Base-by-base conservation (phyloP, 768 basidiomycete genomes). In the Collybia sp. region DNA sequence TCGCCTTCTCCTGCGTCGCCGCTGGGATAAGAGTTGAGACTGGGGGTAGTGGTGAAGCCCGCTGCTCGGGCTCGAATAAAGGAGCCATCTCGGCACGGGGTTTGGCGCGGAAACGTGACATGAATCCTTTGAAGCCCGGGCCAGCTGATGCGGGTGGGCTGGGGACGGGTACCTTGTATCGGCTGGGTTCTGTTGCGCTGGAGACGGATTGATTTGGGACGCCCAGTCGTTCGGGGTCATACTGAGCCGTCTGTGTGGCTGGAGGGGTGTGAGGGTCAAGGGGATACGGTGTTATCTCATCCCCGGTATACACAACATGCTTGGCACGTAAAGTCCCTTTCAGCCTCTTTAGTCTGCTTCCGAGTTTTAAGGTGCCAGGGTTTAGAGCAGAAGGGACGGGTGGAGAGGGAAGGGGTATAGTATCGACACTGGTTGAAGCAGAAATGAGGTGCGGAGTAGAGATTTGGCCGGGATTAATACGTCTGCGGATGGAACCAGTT, bases 61-160 rank as follows among this genome's bases (percentile, higher is more conserved):
- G 55, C n/a, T 49, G 54, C 32, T 67, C 66, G 31, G 60, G 51
- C 12, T 63, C 55, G 32, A 58, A 46, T 1, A 64, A 55, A 18
- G 59, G 49, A 50, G 72, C 72, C 10, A 59, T 57, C 39, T 65
- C 55, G 17, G 70, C 59, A 44, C 69, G 70, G 49, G 73, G 75
- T 50, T 74, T 76, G 30, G 66, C 63, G 32, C 86, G 76, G 60
- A 91, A 87, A 25, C 85, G 80, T 20, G 87, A 79, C 78, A 92
- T 89, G 62, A 92, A 83, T 12, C 88, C 83, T 61, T 80, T 87
- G 18, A 91, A 57, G 16, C 87, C 83, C 30, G 88, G 88, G 15
- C 82, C 73, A 19, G 85, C 77, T 16, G 83, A 80, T 3, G 85
- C 77, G 53, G 85, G 81, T n/a, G 85, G 83, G 49, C 76, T 79